phyloP scores from a whole-genome alignment of 2,329 filamentous ascomycete species.

The Akanthomyces muscarius region DNA sequence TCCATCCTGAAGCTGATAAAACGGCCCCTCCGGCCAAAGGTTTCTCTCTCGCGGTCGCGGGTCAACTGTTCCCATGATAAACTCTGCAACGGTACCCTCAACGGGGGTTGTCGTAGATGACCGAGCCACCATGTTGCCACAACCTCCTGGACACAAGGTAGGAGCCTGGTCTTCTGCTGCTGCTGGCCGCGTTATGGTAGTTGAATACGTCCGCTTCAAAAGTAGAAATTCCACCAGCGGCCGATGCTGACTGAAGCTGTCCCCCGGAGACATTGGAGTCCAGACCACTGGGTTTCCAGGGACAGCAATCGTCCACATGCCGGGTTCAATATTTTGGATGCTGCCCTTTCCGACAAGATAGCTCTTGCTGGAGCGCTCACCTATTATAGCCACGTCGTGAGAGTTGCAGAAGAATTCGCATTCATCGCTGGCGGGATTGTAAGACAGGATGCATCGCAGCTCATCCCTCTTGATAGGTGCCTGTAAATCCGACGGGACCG shows the following conservation, averaged over 20 bases:
- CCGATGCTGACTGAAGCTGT: background rate
- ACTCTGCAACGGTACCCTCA: background rate
- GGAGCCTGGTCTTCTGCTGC: background rate
- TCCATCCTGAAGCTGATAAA: background rate
- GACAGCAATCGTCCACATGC: constrained; percentile 11
- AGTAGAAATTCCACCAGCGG: constrained; percentile 7
- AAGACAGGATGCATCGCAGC: background rate
- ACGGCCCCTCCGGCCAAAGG: background rate
- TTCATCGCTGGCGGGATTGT: constrained; percentile 5
- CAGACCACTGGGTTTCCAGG: background rate
- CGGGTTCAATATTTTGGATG: background rate
- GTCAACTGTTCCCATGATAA: constrained; percentile 5
- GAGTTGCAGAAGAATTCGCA: constrained; percentile 10
- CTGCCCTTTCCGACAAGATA: background rate
- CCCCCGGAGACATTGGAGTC: no score
- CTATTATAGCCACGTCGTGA: background rate
- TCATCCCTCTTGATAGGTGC: background rate
- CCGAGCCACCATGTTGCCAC: no score
- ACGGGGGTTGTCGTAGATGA: background rate
- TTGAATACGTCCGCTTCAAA: constrained; percentile 1
- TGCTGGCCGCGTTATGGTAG: background rate
- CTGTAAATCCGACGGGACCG: background rate
- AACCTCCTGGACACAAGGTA: background rate
- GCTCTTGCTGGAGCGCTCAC: background rate
- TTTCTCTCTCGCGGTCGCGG: background rate